Base-by-base conservation (phyloP, 2,329 filamentous ascomycete species). In the Paraconiothyrium brasiliense region DNA sequence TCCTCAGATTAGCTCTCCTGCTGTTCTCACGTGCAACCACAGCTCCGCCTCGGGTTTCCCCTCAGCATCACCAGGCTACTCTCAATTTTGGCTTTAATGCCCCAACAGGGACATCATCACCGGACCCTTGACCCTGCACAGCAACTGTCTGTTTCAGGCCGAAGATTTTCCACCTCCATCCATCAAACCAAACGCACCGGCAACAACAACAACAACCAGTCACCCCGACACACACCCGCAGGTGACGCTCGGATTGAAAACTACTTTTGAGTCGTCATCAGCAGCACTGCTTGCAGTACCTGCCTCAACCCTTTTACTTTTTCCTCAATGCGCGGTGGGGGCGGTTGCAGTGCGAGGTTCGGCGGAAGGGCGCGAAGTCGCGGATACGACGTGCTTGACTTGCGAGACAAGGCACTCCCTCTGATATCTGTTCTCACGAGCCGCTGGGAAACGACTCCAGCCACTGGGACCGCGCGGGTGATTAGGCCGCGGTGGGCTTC, bases 1-100 rank as follows among this genome's bases (percentile, higher is more conserved):
- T 68, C 67, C 67, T 69, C 67, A 69, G 67, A 69, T 67, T 58
- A 69, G 67, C 67, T 69, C 67, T 69, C 67, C 60, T 58, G 39
- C 58, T 59, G 64, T 68, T 67, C 58, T 65, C 66, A 68, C 37
- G 24, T n/a, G 49, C 62, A 61, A 62, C 67, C 65, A 63, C 65
- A 58, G 44, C 20, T 27, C 34, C 24, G 24, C 55, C 22, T 58
- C 55, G 24, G 44, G 35, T 24, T 20, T 30, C 10, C 5, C 35
- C 24, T 43, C 35, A 11, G 46, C 48, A 30, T 56, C 32, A 49
- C 61, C 58, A 44, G 64, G 66, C 54, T 64, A 62, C 57, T 14
- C 41, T 67, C 58, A 68, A 68, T 54, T 68, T 68, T 68, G 66
- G 66, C 66, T 68, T 68, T 65, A 56, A 63, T 66, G 62, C 57